Base-by-base conservation (phyloP, 805 yeast genomes). In the Millerozyma acaciae region DNA sequence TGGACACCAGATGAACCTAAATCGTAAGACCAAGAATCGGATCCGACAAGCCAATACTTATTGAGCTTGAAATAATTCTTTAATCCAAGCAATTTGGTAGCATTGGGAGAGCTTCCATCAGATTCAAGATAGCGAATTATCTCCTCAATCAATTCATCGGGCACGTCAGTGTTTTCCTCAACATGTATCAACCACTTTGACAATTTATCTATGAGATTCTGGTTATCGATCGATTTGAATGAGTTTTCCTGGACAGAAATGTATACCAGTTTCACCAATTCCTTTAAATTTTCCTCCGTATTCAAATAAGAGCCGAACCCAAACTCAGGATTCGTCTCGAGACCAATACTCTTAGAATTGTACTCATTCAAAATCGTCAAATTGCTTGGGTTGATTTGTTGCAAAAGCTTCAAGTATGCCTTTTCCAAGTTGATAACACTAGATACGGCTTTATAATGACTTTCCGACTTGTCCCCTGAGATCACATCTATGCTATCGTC, bases 1-100 rank as follows among this genome's bases (percentile, higher is more conserved):
- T 90, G 97, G 32, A 90, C 80, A 55, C 97, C 96, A 5, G 96
- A 83, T 41, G 84, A 69, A 26, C 97, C 97, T 47, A 86, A 66
- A 62, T 90, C 97, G 54, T 81, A 88, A 14, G 96, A 75, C 97
- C 97, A 90, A 20, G 93, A 78, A 57, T 90, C 97, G 13, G 96
- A 87, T 20, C 97, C 96, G 36, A 90, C 68, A 39, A 90, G 68
- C 97, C 97, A 90, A 33, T 75, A 68, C 8, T 83, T 67, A 32
- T 67, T 66, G 35, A 68, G 55, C 18, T 49, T 43, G 45, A 84
- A 75, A 37, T 57, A 62, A 6, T 71, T 68, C 37, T 67, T 59
- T 26, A 68, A 54, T 3, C 62, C 56, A 33, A 82, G 58, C 17
- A 87, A 52, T 10, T 68, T 57, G 14, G 60, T 41, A 3, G 80